Conservation (phyloP, 1,284 basidiomycete genomes). For the Flammula alnicola region DNA sequence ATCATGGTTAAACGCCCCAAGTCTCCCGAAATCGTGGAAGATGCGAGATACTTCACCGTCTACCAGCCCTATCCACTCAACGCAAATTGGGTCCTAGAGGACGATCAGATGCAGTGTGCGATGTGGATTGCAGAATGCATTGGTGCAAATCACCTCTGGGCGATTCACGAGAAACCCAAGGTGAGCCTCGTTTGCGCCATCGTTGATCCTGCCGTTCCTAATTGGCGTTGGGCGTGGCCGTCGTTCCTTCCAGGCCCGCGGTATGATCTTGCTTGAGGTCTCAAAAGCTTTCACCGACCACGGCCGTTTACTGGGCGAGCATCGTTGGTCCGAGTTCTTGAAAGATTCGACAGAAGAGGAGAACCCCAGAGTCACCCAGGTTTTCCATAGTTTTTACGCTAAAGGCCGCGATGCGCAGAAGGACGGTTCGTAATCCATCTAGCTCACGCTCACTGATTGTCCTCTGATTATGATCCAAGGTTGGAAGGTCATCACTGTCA, state of each 20-base stretch:
- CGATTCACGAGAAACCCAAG: slow-evolving; percentile 65
- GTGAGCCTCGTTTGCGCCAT: slow-evolving; percentile 43
- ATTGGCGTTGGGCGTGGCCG: slow-evolving; percentile 9
- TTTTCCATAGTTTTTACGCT: slow-evolving; percentile 58
- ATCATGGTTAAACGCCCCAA: slow-evolving; percentile 66
- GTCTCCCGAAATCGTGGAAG: slow-evolving; percentile 60
- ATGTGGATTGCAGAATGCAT: slow-evolving; percentile 69
- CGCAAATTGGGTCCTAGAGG: slow-evolving; percentile 54
- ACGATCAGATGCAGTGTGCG: slow-evolving; percentile 55
- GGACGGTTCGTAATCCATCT: slow-evolving; percentile 36
- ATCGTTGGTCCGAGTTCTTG: slow-evolving; percentile 53
- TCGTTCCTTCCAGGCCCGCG: slow-evolving; percentile 50
- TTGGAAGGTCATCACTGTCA: slow-evolving; percentile 63
- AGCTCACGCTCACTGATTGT: not conserved
- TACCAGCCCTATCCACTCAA: slow-evolving; percentile 64
- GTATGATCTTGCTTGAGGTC: slow-evolving; percentile 68
- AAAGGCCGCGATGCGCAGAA: slow-evolving; percentile 48
- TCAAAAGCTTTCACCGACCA: slow-evolving; percentile 42
- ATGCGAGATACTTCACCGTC: slow-evolving; percentile 62
- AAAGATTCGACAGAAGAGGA: slow-evolving; percentile 47
- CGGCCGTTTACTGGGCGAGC: slow-evolving; percentile 61
- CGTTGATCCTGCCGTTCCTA: slow-evolving; percentile 12
- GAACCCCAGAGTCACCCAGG: slow-evolving; percentile 41
- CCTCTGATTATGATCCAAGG: slow-evolving; percentile 44
- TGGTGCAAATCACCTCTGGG: slow-evolving; percentile 48